Evolutionary conservation across 2,329 filamentous ascomycete genomes (phyloP), one percentile per base, ranked within the genome.

Genomic region (Neonectria hederae): DNA sequence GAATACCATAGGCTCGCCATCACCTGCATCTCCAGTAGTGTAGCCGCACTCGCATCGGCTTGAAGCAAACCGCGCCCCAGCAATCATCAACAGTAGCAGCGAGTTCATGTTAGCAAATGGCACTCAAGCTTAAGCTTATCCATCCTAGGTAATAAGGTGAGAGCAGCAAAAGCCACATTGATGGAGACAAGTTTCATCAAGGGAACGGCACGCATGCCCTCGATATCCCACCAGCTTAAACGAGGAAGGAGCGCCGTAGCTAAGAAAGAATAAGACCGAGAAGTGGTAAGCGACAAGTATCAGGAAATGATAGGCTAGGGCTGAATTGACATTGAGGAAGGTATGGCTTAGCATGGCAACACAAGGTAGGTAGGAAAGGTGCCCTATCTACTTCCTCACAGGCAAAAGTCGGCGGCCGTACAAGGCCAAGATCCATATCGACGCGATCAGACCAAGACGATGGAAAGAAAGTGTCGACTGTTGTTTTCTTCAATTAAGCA

Each of bases 31-130:
- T 65, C 80, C 81, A 48, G 89, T 77, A 3, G 84, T 84, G 76
- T 93, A 94, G 55, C 92, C 92, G 74, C 92, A 95, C 71, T 91
- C 87, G 79, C 92, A 94, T 65, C 84, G 82, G 5, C 84, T 83
- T 14, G 63, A 61, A 4, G 62, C 67, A 28, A 73, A 53, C 5
- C 13, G 67, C 45, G 40, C 70, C 72, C 56, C 43, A 19, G 58
- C 7, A 52, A 58, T 38, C 32, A 74, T 17, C 10, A 66, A 26
- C 5, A 62, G 17, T 19, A 65, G 21, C 26, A 48, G 38, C 17
- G 28, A 53, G 19, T 54, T 22, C 70, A 72, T 71, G 43, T 17
- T 26, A 21, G 58, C 3, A 42, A 26, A 35, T 14, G 19, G n/a
- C 5, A 17, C 48, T 51, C 26, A 32, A 7, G 28, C 26, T 22